Conservation (phyloP, 306 rosid genomes). For the Dryas octopetala region DNA sequence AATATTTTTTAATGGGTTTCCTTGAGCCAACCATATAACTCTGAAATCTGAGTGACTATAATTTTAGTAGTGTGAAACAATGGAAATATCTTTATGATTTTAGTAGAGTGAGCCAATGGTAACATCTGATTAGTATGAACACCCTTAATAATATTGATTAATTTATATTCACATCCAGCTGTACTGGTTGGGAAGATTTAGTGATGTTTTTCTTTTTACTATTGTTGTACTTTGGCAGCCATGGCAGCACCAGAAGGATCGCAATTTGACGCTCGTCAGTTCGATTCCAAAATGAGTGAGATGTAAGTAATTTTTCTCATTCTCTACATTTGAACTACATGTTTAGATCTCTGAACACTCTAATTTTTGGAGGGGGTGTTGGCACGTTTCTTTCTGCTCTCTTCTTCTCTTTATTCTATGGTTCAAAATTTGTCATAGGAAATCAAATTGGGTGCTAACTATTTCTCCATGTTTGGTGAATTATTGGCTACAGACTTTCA, state of each 20-base stretch:
- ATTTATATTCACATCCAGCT: background rate
- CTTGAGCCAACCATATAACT: background rate
- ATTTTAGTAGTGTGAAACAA: background rate
- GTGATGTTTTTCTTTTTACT: background rate
- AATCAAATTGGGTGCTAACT: conserved; percentile 8
- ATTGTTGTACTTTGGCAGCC: conserved; percentile 34
- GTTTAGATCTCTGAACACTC: background rate
- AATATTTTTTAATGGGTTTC: background rate
- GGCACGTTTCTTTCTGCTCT: no score
- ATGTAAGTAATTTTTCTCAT: conserved; percentile 42
- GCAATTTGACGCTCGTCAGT: conserved; percentile 55
- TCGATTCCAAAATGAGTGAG: conserved; percentile 58
- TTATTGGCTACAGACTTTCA: conserved; percentile 44
- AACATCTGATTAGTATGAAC: background rate
- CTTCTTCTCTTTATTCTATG: background rate
- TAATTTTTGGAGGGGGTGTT: background rate
- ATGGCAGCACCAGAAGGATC: conserved; percentile 81
- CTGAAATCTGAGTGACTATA: background rate
- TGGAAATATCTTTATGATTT: background rate
- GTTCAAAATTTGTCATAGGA: background rate
- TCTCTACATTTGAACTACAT: background rate
- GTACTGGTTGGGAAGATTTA: background rate
- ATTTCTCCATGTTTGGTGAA: conserved; percentile 12
- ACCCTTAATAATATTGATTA: background rate
- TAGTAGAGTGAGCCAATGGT: background rate